phyloP scores from a whole-genome alignment of 2,329 filamentous ascomycete genomes.

The Xylariales sp. region DNA sequence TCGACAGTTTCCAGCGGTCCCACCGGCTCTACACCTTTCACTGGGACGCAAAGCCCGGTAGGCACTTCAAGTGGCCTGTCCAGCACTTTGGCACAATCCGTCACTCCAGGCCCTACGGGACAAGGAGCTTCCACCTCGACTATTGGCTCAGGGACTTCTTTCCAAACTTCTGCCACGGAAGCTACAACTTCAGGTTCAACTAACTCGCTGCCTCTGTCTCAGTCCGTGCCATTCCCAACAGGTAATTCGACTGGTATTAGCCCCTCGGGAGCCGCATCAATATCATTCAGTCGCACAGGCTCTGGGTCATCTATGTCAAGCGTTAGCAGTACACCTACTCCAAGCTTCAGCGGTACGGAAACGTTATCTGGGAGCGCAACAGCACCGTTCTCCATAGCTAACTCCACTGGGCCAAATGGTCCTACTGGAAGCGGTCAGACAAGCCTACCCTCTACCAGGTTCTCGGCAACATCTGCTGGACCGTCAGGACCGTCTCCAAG shows the following conservation, averaged over 20 bases:
- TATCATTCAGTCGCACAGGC: too few species aligned
- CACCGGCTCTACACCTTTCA: not conserved
- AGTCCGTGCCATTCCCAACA: too few species aligned
- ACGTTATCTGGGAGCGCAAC: slow-evolving; percentile 8
- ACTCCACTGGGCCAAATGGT: slow-evolving; percentile 5
- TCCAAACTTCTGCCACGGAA: too few species aligned
- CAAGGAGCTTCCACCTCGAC: too few species aligned
- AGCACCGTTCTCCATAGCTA: slow-evolving; percentile 13
- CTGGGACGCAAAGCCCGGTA: not conserved
- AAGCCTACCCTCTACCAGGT: not conserved
- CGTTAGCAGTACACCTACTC: too few species aligned
- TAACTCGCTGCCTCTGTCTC: too few species aligned
- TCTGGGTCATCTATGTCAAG: not conserved
- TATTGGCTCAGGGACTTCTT: too few species aligned
- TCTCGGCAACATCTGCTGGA: not conserved
- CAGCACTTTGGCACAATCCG: too few species aligned
- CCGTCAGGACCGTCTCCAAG: not conserved
- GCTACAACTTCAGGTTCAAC: too few species aligned
- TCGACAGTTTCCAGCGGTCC: not conserved
- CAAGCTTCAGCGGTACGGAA: not conserved
- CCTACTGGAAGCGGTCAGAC: slow-evolving; percentile 8
- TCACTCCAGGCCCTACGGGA: too few species aligned
- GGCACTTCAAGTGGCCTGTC: too few species aligned
- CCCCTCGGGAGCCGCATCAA: too few species aligned
- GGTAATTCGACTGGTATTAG: not conserved